Conservation (phyloP, 352 stramenopile genomes). For the Peronospora destructor region DNA sequence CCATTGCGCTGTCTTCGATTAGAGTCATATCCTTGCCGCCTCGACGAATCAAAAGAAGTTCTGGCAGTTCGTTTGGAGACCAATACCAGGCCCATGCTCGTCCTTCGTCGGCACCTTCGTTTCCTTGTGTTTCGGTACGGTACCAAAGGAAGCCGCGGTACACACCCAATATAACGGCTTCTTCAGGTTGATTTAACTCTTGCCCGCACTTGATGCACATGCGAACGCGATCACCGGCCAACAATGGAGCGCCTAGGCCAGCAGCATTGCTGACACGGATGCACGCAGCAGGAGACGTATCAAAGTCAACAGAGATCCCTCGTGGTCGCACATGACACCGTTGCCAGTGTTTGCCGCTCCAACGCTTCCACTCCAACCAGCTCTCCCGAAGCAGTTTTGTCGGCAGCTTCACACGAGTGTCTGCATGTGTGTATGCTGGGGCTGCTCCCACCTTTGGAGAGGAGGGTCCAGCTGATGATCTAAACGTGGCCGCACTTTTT, state of each 20-base stretch:
- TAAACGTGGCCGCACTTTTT: conserved; percentile 12
- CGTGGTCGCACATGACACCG: conserved; percentile 71
- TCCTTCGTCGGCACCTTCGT: conserved; percentile 90
- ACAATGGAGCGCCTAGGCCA: conserved; percentile 83
- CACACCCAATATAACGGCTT: conserved; percentile 91
- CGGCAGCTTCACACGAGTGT: conserved; percentile 40
- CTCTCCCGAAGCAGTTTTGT: conserved; percentile 56
- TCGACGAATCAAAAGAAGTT: conserved; percentile 72
- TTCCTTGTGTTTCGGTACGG: conserved; percentile 92
- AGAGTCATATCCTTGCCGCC: conserved; percentile 83
- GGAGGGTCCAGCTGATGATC: conserved; percentile 5
- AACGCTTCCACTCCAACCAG: conserved; percentile 82
- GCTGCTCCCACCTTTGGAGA: background rate
- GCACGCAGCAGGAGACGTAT: conserved; percentile 87
- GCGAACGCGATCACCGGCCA: conserved; percentile 91
- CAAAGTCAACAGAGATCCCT: conserved; percentile 91
- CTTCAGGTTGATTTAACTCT: conserved; percentile 93
- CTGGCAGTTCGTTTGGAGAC: conserved; percentile 87
- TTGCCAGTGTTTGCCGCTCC: conserved; percentile 76
- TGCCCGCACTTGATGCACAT: conserved; percentile 91
- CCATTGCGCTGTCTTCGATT: conserved; percentile 71
- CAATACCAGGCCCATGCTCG: conserved; percentile 94
- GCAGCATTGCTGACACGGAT: conserved; percentile 84
- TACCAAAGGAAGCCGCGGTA: conserved; percentile 94
- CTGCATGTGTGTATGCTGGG: background rate